phyloP scores from a whole-genome alignment of 2,329 filamentous ascomycete genomes.

The Colletotrichum lindemuthianum region DNA sequence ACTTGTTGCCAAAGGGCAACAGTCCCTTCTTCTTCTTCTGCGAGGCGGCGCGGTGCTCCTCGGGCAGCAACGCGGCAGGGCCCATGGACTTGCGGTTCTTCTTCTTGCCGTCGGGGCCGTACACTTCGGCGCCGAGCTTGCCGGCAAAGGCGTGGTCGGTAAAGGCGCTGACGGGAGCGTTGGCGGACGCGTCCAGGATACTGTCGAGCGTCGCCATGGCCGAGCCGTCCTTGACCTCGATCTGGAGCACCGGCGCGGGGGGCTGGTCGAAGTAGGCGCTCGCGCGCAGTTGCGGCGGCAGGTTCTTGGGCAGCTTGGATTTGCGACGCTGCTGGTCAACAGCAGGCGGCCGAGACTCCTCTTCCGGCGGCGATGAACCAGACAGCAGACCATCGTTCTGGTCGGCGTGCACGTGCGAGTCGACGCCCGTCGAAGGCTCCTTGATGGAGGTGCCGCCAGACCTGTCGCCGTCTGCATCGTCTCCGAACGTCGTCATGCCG shows the following conservation, averaged over 20 bases:
- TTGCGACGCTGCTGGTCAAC: conserved; percentile 43
- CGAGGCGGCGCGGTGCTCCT: conserved; percentile 37
- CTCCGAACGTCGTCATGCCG: conserved; percentile 11
- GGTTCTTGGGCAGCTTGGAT: conserved; percentile 46
- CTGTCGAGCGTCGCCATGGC: conserved; percentile 90
- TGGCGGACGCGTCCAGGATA: conserved; percentile 89
- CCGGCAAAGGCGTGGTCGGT: conserved; percentile 89
- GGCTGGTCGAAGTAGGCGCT: conserved; percentile 88
- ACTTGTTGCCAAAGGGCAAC: conserved; percentile 57
- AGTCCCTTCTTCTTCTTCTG: conserved; percentile 61
- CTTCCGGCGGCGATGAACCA: not conserved
- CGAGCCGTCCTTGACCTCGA: conserved; percentile 78
- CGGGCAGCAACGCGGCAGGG: conserved; percentile 41
- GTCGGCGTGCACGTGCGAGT: conserved; percentile 13
- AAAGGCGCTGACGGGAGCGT: conserved; percentile 89
- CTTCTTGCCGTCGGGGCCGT: conserved; percentile 67
- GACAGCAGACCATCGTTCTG: conserved; percentile 5
- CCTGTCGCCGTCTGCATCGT: not conserved
- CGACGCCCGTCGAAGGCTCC: conserved; percentile 1
- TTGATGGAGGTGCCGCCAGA: conserved; percentile 16
- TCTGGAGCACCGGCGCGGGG: conserved; percentile 55
- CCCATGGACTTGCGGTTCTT: conserved; percentile 49
- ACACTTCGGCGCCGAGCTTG: conserved; percentile 78
- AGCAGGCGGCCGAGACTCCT: conserved; percentile 29
- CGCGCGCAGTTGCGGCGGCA: conserved; percentile 89